Evolutionary conservation across 192 early-diverging fungal genomes (phyloP), one percentile per base, ranked within the genome.

Genomic region (Dissophora ornata): DNA sequence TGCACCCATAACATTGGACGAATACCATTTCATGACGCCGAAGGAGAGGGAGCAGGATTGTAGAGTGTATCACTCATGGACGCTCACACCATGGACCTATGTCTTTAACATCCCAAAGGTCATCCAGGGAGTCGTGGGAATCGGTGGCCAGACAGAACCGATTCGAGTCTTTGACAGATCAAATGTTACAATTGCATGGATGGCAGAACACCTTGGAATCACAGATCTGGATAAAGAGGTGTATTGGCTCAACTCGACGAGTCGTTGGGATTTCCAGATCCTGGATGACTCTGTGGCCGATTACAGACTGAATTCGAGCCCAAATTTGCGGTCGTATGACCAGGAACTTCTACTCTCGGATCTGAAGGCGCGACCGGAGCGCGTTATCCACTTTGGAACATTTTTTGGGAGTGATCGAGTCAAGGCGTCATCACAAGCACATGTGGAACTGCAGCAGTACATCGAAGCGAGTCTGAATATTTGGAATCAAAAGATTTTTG

Each of bases 81-180:
- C 61, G 6, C 21, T 34, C 12, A 26, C 25, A 3, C 61, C 61
- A 40, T 63, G 61, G 61, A 63, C 61, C 1, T 52, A 41, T 52
- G 24, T 63, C 16, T 63, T 34, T 33, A n/a, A 51, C 41, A 15
- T 63, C 1, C 61, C 61, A 6, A 29, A 42, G 11, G 4, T 52
- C 32, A n/a, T 63, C 10, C 32, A 26, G 12, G 34, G 33, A 11
- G 25, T 49, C n/a, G 36, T 24, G 4, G 15, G 33, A 5, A 11
- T 40, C 19, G 9, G 6, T 24, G 48, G 36, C 0, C 50, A 26
- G 47, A 34, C 33, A 16, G 38, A 52, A 1, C 4, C 61, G 8
- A 42, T 63, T 30, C 61, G 49, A 4, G 61, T 63, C 22, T 63
- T 63, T 53, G 61, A 63, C 26, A 34, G 61, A 40, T 38, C 61